These are phyloP conservation scores for Centaurea solstitialis DNA, from an alignment of 129 eudicot species.

Conservation along the genomic window DNA sequence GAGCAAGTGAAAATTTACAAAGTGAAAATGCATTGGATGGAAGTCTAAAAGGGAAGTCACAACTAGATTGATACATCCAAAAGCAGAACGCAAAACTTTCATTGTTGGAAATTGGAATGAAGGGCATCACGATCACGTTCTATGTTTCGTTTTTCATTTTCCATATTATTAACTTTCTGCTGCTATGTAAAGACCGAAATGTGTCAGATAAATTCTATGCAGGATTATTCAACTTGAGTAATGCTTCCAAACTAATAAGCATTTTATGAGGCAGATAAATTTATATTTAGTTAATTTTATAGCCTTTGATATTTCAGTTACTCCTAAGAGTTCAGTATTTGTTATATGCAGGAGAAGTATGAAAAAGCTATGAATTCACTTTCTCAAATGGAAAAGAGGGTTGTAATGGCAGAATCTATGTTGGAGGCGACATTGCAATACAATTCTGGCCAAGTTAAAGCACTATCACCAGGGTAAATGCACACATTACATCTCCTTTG, in stretches of 20 bases:
- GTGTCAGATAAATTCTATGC: neutral
- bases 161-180: no score
- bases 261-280: neutral
- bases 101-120: neutral
- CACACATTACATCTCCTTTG: neutral
- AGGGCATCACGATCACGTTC: no score
- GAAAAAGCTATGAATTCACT: conserved; percentile 64
- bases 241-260: neutral
- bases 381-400: conserved; percentile 79
- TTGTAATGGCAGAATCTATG: conserved; percentile 86
- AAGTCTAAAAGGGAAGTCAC: neutral
- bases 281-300: conserved; percentile 1
- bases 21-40: neutral
- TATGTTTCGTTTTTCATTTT: no score
- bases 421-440: conserved; percentile 88
- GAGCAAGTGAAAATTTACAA: no score
- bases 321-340: neutral
- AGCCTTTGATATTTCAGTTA: neutral
- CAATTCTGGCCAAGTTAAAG: conserved; percentile 76
- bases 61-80: neutral
- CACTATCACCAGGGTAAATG: conserved; percentile 60
- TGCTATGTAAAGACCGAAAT: no score
- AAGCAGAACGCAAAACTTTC: neutral
- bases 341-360: conserved; percentile 61
- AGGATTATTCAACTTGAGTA: neutral